A percentile compares a stretch with the other conserved stretches of the same genome.
phyloP scores from a whole-genome alignment of 148 eudicot species.

The Vaccinium darrowii region DNA sequence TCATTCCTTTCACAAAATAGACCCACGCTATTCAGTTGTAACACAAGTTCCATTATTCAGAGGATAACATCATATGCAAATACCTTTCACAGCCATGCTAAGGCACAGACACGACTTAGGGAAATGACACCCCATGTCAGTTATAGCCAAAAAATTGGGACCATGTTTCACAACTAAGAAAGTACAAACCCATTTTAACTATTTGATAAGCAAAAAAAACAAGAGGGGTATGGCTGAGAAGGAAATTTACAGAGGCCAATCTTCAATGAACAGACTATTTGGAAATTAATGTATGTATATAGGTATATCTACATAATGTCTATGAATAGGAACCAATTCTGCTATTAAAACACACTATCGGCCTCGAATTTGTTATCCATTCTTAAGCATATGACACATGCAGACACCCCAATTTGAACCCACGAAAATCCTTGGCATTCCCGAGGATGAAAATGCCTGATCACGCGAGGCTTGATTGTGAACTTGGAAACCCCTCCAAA shows the following conservation, averaged over 20 bases:
- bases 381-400: neutral
- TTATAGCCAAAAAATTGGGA: neutral
- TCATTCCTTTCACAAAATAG: conserved; percentile 9
- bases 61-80: neutral
- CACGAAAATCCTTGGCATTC: too few relatives aligned
- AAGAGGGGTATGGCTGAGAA: neutral
- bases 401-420: too few relatives aligned
- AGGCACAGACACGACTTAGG: neutral
- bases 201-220: neutral
- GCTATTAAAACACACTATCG: neutral
- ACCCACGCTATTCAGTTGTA: neutral
- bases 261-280: neutral
- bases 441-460: too few relatives aligned
- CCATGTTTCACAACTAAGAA: neutral
- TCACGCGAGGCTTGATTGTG: too few relatives aligned
- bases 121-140: neutral
- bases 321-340: neutral
- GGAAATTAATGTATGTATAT: neutral
- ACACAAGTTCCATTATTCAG: conserved; percentile 1
- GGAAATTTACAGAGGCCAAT: neutral
- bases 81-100: neutral
- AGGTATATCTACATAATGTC: too few relatives aligned
- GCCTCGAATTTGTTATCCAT: neutral
- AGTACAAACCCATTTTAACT: neutral
- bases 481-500: too few relatives aligned